Evolutionary conservation across 2,329 filamentous ascomycete species (phyloP).

Genomic region (Aureobasidium sp.): DNA sequence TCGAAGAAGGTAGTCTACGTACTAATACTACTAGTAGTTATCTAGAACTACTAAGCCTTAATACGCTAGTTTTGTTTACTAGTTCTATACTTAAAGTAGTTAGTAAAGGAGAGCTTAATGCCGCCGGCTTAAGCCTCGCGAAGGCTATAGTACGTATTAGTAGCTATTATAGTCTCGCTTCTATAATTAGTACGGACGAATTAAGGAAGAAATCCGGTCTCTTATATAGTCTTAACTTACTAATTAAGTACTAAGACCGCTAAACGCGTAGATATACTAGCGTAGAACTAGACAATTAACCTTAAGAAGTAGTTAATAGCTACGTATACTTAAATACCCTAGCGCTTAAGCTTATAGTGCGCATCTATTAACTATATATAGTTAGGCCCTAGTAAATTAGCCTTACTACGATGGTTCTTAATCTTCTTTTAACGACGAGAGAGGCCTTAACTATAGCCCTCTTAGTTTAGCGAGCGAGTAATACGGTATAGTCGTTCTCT

Average conservation of each 20-base stretch:
- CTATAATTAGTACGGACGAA: background rate
- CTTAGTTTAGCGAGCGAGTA: background rate
- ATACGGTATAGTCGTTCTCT: background rate
- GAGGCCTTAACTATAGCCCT: background rate
- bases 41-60: background rate
- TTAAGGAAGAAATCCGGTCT: background rate
- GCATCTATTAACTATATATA: conserved; percentile 5
- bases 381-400: background rate
- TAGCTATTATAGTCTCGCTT: background rate
- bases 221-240: background rate
- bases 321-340: conserved; percentile 1
- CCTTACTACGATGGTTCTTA: conserved; percentile 17
- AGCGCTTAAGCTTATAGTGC: conserved; percentile 2
- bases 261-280: background rate
- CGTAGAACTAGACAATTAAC: background rate
- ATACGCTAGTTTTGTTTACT: background rate
- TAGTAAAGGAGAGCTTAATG: background rate
- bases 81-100: background rate
- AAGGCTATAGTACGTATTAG: background rate
- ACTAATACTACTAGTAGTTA: background rate
- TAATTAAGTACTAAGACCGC: background rate
- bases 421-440: background rate
- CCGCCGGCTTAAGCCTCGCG: background rate
- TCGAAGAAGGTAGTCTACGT: background rate
- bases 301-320: background rate